Percentiles rank a stretch among this genome's conserved stretches.
Conservation (phyloP, 1,284 basidiomycete species). For the Cryptococcus sp. region DNA sequence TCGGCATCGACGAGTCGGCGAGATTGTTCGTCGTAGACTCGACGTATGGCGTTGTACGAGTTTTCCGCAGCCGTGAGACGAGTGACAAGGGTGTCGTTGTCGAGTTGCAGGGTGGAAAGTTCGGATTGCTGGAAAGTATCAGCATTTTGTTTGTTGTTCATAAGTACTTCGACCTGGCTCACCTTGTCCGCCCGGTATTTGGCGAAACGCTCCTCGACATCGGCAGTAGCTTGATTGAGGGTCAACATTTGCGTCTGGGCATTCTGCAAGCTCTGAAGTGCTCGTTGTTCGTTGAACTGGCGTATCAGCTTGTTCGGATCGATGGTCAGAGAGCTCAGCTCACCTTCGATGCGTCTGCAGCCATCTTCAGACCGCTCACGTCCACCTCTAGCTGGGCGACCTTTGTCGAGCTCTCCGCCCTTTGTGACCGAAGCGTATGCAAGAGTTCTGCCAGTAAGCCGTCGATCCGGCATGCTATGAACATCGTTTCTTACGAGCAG, state of each 20-base stretch:
- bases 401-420: slow-evolving; percentile 50
- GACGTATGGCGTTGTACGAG: slow-evolving; percentile 28
- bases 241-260: slow-evolving; percentile 35
- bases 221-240: slow-evolving; percentile 30
- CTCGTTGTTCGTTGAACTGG: slow-evolving; percentile 41
- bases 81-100: slow-evolving; percentile 30
- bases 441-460: slow-evolving; percentile 31
- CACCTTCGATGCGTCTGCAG: slow-evolving; percentile 40
- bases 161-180: slow-evolving; percentile 5
- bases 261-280: slow-evolving; percentile 29
- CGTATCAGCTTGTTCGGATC: not conserved
- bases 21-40: slow-evolving; percentile 38
- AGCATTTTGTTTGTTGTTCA: not conserved
- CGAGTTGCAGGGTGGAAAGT: slow-evolving; percentile 28
- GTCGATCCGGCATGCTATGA: not conserved
- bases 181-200: slow-evolving; percentile 39
- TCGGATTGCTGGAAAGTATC: slow-evolving; percentile 33
- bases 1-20: slow-evolving; percentile 37
- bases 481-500: slow-evolving; percentile 24
- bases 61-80: slow-evolving; percentile 28
- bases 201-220: slow-evolving; percentile 38
- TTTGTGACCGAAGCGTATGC: slow-evolving; percentile 33
- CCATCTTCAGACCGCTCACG: slow-evolving; percentile 80
- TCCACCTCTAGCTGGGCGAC: slow-evolving; percentile 78
- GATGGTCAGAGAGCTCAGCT: not conserved